Conservation (phyloP, 78 protist species). For the Goniomonas avonlea region DNA sequence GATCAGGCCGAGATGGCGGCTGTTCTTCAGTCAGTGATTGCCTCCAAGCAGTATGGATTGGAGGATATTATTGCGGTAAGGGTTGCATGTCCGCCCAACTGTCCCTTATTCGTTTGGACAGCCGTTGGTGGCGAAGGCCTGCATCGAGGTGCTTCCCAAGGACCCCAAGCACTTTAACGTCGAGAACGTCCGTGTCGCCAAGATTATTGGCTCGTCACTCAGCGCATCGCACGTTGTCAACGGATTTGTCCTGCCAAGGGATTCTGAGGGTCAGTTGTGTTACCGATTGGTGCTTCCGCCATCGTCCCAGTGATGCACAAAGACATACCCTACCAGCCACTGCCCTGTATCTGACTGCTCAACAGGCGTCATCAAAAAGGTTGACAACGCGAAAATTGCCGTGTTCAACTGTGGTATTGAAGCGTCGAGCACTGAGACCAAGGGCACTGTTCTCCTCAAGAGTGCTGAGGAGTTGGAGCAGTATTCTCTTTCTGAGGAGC, state of each 20-base stretch:
- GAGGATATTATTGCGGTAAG: conserved; percentile 72
- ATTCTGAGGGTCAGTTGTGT: conserved; percentile 55
- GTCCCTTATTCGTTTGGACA: neutral
- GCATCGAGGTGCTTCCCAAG: conserved; percentile 63
- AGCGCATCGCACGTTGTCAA: conserved; percentile 53
- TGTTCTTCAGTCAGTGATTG: conserved; percentile 65
- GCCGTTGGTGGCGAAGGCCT: conserved; percentile 78
- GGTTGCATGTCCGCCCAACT: neutral
- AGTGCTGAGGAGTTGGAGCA: conserved; percentile 74
- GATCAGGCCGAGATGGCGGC: conserved; percentile 31
- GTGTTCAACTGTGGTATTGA: conserved; percentile 85
- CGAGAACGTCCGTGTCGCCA: conserved; percentile 93
- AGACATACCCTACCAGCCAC: too few relatives aligned
- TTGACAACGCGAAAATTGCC: conserved; percentile 80
- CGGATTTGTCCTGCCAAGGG: conserved; percentile 86
- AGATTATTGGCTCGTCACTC: conserved; percentile 87
- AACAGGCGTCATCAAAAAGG: conserved; percentile 56
- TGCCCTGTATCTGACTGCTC: too few relatives aligned
- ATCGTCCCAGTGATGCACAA: too few relatives aligned
- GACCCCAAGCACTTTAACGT: conserved; percentile 80
- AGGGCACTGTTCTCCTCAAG: conserved; percentile 89
- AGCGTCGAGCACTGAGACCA: conserved; percentile 85
- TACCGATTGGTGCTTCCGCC: too few relatives aligned
- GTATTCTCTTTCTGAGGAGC: conserved; percentile 82
- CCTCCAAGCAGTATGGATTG: conserved; percentile 86